phyloP scores from a whole-genome alignment of 441 rosid species.

The Eutrema salsugineum region DNA sequence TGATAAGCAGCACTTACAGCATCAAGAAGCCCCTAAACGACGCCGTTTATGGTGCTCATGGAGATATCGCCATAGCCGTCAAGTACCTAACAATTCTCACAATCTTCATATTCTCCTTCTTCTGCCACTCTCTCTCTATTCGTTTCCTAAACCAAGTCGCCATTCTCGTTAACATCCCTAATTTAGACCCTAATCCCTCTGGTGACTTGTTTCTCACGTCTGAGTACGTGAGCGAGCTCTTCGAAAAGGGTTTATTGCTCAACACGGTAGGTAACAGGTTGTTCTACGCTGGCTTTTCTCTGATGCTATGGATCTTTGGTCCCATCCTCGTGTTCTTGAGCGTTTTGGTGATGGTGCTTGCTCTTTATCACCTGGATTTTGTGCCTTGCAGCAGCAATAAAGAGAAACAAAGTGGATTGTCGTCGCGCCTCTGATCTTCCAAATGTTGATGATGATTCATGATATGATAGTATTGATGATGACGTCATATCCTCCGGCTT shows the following conservation, averaged over 20 bases:
- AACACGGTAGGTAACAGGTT: slow-evolving; percentile 77
- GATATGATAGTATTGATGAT: background rate
- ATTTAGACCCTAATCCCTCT: slow-evolving; percentile 14
- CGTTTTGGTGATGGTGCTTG: slow-evolving; percentile 50
- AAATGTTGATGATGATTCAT: background rate
- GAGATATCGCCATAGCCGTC: slow-evolving; percentile 63
- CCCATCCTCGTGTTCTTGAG: slow-evolving; percentile 66
- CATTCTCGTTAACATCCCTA: slow-evolving; percentile 66
- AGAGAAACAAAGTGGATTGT: slow-evolving; percentile 24
- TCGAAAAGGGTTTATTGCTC: slow-evolving; percentile 58
- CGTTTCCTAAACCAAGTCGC: slow-evolving; percentile 71
- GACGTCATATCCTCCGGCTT: background rate
- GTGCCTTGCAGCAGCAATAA: slow-evolving; percentile 25
- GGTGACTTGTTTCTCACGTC: slow-evolving; percentile 34
- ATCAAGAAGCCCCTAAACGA: slow-evolving; percentile 76
- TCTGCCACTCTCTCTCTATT: slow-evolving; percentile 69
- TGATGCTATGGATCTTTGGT: slow-evolving; percentile 80
- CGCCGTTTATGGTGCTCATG: slow-evolving; percentile 68
- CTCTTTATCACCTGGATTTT: slow-evolving; percentile 69
- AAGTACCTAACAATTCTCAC: slow-evolving; percentile 66
- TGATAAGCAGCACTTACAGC: slow-evolving; percentile 82
- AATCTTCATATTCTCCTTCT: slow-evolving; percentile 72
- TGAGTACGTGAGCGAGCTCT: slow-evolving; percentile 43
- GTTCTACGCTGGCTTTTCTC: slow-evolving; percentile 62
- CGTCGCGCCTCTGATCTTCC: background rate